These are phyloP conservation scores for Trichoderma erinaceum DNA, from an alignment of 495 filamentous ascomycete genomes.

Conservation along the genomic window DNA sequence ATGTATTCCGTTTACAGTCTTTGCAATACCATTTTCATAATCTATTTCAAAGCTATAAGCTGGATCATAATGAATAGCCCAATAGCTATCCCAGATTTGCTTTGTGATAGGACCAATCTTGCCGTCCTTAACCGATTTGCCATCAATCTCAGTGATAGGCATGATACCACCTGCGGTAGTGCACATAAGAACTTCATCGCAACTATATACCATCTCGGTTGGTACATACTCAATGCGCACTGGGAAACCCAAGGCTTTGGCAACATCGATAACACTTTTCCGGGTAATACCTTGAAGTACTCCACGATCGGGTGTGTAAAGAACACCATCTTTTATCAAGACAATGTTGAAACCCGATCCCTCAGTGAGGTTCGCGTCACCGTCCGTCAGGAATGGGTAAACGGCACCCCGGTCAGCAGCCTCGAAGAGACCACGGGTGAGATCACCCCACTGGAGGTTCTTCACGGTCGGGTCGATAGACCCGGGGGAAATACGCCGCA, in stretches of 20 bases:
- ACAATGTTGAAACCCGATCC: constrained; percentile 29
- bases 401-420: constrained; percentile 20
- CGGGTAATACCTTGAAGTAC: constrained; percentile 32
- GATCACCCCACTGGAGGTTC: constrained; percentile 39
- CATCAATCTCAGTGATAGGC: constrained; percentile 35
- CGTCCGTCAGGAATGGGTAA: constrained; percentile 36
- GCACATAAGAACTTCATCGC: constrained; percentile 36
- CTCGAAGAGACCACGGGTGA: constrained; percentile 32
- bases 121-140: constrained; percentile 29
- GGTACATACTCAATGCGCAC: constrained; percentile 28
- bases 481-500: constrained; percentile 30
- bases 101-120: constrained; percentile 34
- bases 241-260: constrained; percentile 21
- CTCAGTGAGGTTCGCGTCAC: constrained; percentile 31
- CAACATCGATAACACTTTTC: constrained; percentile 32
- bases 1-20: too few species aligned
- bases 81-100: constrained; percentile 38
- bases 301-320: constrained; percentile 31
- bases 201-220: constrained; percentile 26
- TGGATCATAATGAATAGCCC: constrained; percentile 16
- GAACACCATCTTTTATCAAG: constrained; percentile 27
- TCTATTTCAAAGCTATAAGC: neutral
- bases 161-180: constrained; percentile 38
- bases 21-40: too few species aligned
- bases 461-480: constrained; percentile 37